Conservation (phyloP, 2,329 filamentous ascomycete species). For the Thermoascus crustaceus region DNA sequence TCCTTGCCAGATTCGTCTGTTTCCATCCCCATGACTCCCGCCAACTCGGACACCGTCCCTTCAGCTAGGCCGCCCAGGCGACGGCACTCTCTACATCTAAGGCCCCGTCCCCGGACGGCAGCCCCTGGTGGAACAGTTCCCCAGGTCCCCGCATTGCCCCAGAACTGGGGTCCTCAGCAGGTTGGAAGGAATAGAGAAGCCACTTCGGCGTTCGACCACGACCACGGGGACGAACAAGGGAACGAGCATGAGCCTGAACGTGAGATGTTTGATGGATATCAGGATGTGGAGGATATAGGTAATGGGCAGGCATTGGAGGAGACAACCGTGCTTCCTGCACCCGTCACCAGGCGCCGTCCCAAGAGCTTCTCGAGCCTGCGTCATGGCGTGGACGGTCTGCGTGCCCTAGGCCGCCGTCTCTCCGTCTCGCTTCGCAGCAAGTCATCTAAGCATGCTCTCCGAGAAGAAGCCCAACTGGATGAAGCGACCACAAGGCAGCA, state of each 20-base stretch:
- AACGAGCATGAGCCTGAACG: constrained; percentile 7
- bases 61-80: constrained; percentile 22
- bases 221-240: not conserved
- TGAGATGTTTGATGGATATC: constrained; percentile 17
- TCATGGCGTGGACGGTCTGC: constrained; percentile 34
- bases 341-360: constrained; percentile 23
- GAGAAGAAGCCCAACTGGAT: constrained; percentile 13
- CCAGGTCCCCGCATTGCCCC: constrained; percentile 3
- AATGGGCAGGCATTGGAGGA: constrained; percentile 24
- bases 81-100: constrained; percentile 32
- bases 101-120: constrained; percentile 30
- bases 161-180: constrained; percentile 8
- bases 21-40: constrained; percentile 20
- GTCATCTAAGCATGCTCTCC: constrained; percentile 22
- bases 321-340: constrained; percentile 23
- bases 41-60: constrained; percentile 19
- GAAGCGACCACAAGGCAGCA: constrained; percentile 11
- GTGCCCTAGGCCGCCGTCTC: constrained; percentile 33
- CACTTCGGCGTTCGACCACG: constrained; percentile 7
- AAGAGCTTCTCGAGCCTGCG: constrained; percentile 37
- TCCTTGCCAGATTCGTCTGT: not conserved
- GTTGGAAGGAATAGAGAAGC: constrained; percentile 9
- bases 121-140: constrained; percentile 10
- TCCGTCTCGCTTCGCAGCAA: constrained; percentile 34
- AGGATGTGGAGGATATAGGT: constrained; percentile 16